These are phyloP conservation scores for Hypoxylon fragiforme DNA, from an alignment of 495 filamentous ascomycete genomes.

Conservation along the genomic window DNA sequence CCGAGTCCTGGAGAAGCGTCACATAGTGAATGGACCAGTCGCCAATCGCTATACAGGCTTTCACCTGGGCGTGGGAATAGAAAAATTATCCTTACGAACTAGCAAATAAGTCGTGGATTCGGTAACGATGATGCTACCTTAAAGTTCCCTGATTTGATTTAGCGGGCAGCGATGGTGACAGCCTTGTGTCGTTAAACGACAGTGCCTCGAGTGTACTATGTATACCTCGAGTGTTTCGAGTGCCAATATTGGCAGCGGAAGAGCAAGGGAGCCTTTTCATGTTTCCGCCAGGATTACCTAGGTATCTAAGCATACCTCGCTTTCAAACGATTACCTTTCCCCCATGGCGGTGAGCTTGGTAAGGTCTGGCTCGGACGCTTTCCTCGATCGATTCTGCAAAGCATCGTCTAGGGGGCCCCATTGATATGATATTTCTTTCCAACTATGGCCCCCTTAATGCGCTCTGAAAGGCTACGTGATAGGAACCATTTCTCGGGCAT, in stretches of 20 bases:
- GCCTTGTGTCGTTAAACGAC: slow-evolving; percentile 11
- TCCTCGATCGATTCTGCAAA: background rate
- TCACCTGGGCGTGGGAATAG: slow-evolving; percentile 25
- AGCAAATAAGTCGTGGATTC: slow-evolving; percentile 14
- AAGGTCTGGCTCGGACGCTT: slow-evolving; percentile 1
- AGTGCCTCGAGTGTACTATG: slow-evolving; percentile 18
- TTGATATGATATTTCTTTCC: no score
- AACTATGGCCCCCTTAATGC: no score
- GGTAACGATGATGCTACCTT: slow-evolving; percentile 19
- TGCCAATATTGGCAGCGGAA: slow-evolving; percentile 16
- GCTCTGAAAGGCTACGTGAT: no score
- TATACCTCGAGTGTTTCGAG: no score
- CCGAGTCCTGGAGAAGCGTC: slow-evolving; percentile 27
- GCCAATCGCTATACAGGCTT: slow-evolving; percentile 12
- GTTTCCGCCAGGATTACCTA: no score
- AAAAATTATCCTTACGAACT: slow-evolving; percentile 8
- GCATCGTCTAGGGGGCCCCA: background rate
- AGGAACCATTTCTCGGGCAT: no score
- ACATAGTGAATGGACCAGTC: slow-evolving; percentile 11
- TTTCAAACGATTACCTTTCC: slow-evolving; percentile 19
- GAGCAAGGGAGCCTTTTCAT: slow-evolving; percentile 15
- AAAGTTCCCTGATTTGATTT: slow-evolving; percentile 18
- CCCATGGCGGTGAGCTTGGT: slow-evolving; percentile 23
- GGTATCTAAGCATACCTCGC: slow-evolving; percentile 24
- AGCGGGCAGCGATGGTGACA: slow-evolving; percentile 5